Evolutionary conservation across 116 monocot species (phyloP).

Genomic region (Trichopus zeylanicus): DNA sequence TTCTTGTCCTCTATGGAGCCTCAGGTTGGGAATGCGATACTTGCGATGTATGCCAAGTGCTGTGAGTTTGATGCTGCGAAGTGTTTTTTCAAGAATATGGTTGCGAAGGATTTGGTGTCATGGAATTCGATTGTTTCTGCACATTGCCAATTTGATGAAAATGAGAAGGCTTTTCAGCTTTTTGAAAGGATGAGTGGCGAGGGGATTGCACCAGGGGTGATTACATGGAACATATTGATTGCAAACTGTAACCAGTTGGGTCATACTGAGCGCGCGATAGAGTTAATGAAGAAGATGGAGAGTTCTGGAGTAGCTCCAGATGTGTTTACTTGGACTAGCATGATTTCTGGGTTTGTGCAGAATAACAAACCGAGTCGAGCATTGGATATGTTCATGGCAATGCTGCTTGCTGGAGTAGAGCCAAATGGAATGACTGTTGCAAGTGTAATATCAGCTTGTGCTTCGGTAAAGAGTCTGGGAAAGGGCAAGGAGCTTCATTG

Average conservation of each 20-base stretch:
- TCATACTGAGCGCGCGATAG: constrained; percentile 41
- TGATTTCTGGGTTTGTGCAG: constrained; percentile 74
- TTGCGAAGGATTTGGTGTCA: constrained; percentile 38
- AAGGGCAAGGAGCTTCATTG: constrained; percentile 62
- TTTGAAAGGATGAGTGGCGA: constrained; percentile 54
- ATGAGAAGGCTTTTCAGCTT: constrained; percentile 43
- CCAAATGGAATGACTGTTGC: constrained; percentile 80
- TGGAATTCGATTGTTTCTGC: constrained; percentile 92
- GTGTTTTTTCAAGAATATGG: constrained; percentile 48
- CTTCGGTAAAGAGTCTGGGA: constrained; percentile 37
- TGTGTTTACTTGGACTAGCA: constrained; percentile 82
- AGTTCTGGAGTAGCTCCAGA: constrained; percentile 37
- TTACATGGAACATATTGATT: constrained; percentile 93
- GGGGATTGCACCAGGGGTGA: constrained; percentile 46
- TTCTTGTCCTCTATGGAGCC: constrained; percentile 17
- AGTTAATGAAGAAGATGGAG: constrained; percentile 67
- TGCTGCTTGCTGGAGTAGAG: constrained; percentile 37
- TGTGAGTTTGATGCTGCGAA: constrained; percentile 36
- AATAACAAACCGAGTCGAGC: constrained; percentile 42
- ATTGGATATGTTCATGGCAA: constrained; percentile 48
- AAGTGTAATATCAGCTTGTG: constrained; percentile 59
- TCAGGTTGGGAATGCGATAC: constrained; percentile 56
- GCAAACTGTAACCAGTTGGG: constrained; percentile 44
- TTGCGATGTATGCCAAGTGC: constrained; percentile 83
- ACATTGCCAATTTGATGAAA: constrained; percentile 37